Base-by-base conservation (phyloP, 352 stramenopile genomes). In the Pythium utonaiense region DNA sequence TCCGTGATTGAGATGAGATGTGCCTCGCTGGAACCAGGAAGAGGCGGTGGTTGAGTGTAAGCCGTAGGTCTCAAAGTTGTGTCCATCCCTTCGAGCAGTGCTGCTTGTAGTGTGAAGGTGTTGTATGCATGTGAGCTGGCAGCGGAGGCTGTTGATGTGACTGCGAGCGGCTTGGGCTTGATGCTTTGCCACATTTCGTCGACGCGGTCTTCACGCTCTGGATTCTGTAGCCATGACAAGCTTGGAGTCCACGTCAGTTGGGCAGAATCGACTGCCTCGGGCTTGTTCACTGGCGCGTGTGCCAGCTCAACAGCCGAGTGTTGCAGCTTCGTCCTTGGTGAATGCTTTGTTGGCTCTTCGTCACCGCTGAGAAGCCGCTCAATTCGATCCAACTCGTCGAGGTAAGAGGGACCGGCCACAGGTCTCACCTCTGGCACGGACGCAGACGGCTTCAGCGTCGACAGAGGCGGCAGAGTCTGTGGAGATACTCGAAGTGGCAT, bases 181-280 rank as follows among this genome's bases (percentile, higher is more conserved):
- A 86, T 45, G 30, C 67, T 75, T 24, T 83, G 64, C 80, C 80
- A 89, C 75, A 89, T 89, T 40, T 71, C 71, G 41, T 89, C 80
- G 12, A 89, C 69, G 34, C 75, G 74, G 38, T 57, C 53, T 38
- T 64, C 40, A 40, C 54, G 16, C 49, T 52, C 16, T 28, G 54
- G 27, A 31, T 21, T 17, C 44, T 51, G n/a, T 16, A 60, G 27
- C 61, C 53, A 63, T 24, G 61, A 63, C 10, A 60, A 48, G 6
- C 27, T 50, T 16, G 38, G 45, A 7, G 36, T 58, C 7, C 42
- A 16, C 34, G 24, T 28, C 16, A 25, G n/a, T n/a, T n/a, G n/a
- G n/a, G n/a, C n/a, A n/a, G n/a, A n/a, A n/a, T n/a, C n/a, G n/a
- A n/a, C n/a, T n/a, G n/a, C n/a, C n/a, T n/a, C n/a, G n/a, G n/a